These are phyloP conservation scores for Moniliella sp. DNA, from an alignment of 1,284 basidiomycete species.

Conservation along the genomic window DNA sequence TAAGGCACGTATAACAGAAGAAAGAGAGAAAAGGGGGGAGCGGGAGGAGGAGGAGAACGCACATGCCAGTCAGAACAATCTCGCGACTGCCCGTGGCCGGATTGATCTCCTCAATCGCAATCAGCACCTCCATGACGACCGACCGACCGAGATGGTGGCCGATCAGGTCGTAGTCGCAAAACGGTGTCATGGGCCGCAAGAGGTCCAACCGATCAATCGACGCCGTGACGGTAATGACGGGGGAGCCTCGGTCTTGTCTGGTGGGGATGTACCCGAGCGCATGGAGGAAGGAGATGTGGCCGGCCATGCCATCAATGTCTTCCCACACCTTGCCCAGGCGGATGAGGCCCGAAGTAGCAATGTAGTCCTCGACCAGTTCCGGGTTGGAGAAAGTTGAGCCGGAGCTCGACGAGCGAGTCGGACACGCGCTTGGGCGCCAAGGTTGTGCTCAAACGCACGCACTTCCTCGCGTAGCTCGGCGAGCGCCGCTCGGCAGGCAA, in stretches of 20 bases:
- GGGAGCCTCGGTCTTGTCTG: conserved; percentile 14
- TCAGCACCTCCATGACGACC: conserved; percentile 33
- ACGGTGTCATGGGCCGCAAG: conserved; percentile 9
- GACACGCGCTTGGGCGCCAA: too few relatives aligned
- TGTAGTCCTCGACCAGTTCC: conserved; percentile 27
- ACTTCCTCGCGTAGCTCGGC: too few relatives aligned
- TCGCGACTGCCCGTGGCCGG: conserved; percentile 5
- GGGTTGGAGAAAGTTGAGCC: background rate
- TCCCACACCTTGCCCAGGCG: conserved; percentile 34
- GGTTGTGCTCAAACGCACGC: too few relatives aligned
- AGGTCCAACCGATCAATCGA: conserved; percentile 33
- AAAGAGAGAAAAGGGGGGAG: too few relatives aligned
- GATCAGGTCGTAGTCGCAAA: conserved; percentile 17
- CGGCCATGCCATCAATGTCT: conserved; percentile 32
- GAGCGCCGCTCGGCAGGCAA: too few relatives aligned
- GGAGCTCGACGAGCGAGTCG: background rate
- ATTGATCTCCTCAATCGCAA: conserved; percentile 29
- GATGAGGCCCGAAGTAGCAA: conserved; percentile 28
- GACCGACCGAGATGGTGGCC: conserved; percentile 21
- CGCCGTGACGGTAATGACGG: conserved; percentile 35
- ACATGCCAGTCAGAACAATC: conserved; percentile 33
- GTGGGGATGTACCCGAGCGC: conserved; percentile 26
- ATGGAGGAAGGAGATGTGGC: conserved; percentile 28
- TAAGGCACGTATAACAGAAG: too few relatives aligned
- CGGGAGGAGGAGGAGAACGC: too few relatives aligned